Evolutionary conservation across 2,329 filamentous ascomycete genomes (phyloP).

Genomic region (Phaeomoniella chlamydospora): DNA sequence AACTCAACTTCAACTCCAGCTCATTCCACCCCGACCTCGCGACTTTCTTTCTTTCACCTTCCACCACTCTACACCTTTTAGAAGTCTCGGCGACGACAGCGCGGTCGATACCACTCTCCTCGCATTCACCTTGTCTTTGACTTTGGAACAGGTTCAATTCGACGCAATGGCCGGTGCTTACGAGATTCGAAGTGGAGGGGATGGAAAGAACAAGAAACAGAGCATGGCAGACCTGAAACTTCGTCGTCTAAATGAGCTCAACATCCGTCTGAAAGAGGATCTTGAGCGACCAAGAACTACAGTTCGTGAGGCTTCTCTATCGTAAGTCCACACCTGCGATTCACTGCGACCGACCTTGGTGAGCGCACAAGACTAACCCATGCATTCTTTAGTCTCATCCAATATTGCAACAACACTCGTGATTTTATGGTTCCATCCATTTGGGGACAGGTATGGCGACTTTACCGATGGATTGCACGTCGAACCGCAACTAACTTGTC

Average conservation of each 20-base stretch:
- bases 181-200: slow-evolving; percentile 50
- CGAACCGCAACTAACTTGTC: background rate
- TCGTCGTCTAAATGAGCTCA: slow-evolving; percentile 87
- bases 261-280: slow-evolving; percentile 89
- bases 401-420: slow-evolving; percentile 93
- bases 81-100: no score
- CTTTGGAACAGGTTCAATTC: no score
- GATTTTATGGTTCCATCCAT: slow-evolving; percentile 98
- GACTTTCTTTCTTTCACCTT: no score
- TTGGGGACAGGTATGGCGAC: slow-evolving; percentile 60
- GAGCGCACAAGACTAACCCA: background rate
- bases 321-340: background rate
- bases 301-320: slow-evolving; percentile 76
- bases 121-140: no score
- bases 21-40: no score
- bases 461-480: background rate
- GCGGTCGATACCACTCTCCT: no score
- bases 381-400: slow-evolving; percentile 59
- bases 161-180: slow-evolving; percentile 48
- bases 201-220: slow-evolving; percentile 83
- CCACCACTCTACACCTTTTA: no score
- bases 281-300: slow-evolving; percentile 90
- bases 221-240: slow-evolving; percentile 98
- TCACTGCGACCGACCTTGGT: background rate
- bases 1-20: no score